These are phyloP conservation scores for Cladosporium sp. DNA, from an alignment of 2,329 filamentous ascomycete species.

Conservation along the genomic window DNA sequence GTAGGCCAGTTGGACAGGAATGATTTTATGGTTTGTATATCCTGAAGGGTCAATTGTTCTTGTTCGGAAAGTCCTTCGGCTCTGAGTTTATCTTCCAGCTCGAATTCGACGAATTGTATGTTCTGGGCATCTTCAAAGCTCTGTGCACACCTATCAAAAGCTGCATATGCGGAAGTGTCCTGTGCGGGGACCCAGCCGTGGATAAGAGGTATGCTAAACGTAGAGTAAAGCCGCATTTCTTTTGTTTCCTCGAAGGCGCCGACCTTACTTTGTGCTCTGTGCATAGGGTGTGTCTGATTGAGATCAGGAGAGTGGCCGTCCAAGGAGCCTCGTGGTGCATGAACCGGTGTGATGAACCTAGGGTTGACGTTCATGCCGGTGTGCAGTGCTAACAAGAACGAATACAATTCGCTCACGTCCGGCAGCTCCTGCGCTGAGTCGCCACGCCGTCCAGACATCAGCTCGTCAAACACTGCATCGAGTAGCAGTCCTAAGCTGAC, in stretches of 20 bases:
- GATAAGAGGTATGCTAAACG: slow-evolving; percentile 81
- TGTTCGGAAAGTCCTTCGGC: slow-evolving; percentile 60
- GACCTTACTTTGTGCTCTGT: slow-evolving; percentile 43
- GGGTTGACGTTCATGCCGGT: slow-evolving; percentile 99
- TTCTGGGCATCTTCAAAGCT: slow-evolving; percentile 93
- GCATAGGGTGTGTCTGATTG: slow-evolving; percentile 32
- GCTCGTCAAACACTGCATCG: slow-evolving; percentile 86
- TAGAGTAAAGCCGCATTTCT: slow-evolving; percentile 87
- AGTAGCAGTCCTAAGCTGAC: slow-evolving; percentile 81
- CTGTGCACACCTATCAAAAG: slow-evolving; percentile 69
- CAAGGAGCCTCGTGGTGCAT: slow-evolving; percentile 18
- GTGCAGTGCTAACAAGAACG: slow-evolving; percentile 81
- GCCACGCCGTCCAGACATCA: slow-evolving; percentile 72
- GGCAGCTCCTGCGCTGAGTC: slow-evolving; percentile 64
- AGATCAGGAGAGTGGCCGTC: slow-evolving; percentile 28
- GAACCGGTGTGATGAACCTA: slow-evolving; percentile 61
- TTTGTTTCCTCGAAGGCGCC: slow-evolving; percentile 82
- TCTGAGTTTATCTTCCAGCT: slow-evolving; percentile 74
- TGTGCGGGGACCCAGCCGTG: slow-evolving; percentile 85
- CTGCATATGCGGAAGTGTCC: slow-evolving; percentile 62
- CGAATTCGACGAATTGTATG: slow-evolving; percentile 81
- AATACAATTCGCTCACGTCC: slow-evolving; percentile 82
- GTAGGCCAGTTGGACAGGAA: slow-evolving; percentile 80
- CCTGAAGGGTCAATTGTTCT: slow-evolving; percentile 76
- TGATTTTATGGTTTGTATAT: slow-evolving; percentile 76